Evolutionary conservation across 305 asterid genomes (phyloP).

Genomic region (Solanum aculeatissimum): DNA sequence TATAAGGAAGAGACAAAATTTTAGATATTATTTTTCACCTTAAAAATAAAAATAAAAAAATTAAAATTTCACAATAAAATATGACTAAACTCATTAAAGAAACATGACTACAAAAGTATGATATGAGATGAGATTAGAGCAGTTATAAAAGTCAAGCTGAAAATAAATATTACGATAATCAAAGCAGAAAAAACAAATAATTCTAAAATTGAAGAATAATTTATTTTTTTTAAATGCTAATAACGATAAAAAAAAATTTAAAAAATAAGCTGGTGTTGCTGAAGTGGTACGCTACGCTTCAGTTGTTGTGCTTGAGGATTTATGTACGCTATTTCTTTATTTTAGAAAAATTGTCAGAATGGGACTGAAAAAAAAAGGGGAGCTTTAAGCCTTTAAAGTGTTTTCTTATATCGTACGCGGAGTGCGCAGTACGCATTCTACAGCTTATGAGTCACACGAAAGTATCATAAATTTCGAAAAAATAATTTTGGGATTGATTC

Average conservation of each 20-base stretch:
- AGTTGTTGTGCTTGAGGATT: background rate
- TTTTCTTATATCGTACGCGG: constrained; percentile 40
- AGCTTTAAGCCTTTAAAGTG: background rate
- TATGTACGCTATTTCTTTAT: background rate
- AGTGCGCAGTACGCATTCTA: constrained; percentile 39
- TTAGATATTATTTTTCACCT: no score
- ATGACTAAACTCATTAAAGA: background rate
- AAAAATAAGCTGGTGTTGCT: background rate
- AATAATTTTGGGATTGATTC: constrained; percentile 8
- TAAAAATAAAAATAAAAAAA: no score
- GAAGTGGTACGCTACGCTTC: background rate
- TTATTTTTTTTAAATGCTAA: no score
- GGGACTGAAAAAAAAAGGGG: background rate
- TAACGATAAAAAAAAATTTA: no score
- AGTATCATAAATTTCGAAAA: constrained; percentile 7
- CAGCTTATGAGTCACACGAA: constrained; percentile 18
- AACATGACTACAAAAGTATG: background rate
- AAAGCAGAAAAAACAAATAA: no score
- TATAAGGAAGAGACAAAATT: no score
- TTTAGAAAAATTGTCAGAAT: background rate
- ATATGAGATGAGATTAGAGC: no score
- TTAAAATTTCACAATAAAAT: no score
- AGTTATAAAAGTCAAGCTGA: background rate
- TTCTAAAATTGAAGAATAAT: no score
- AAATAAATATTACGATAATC: no score